Conservation (phyloP, 1,139 yeast species). For the Yamadazyma atmosphaerica region DNA sequence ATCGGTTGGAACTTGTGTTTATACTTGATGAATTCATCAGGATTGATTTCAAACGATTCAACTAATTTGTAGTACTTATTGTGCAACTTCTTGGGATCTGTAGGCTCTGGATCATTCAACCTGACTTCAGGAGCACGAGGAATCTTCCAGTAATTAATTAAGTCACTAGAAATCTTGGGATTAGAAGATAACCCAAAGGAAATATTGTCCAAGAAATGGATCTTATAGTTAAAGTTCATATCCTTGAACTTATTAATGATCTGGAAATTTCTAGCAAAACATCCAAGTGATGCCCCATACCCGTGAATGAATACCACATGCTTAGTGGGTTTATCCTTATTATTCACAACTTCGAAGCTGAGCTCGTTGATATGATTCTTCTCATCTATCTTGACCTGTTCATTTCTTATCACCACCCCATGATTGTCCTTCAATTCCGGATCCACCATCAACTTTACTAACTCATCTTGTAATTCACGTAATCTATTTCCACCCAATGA, state of each 20-base stretch:
- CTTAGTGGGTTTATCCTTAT: slow-evolving; percentile 21
- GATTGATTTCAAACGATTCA: slow-evolving; percentile 33
- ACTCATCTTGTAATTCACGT: slow-evolving; percentile 32
- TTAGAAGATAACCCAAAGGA: slow-evolving; percentile 83
- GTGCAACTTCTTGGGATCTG: slow-evolving; percentile 30
- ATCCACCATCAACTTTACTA: slow-evolving; percentile 40
- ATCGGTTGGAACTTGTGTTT: slow-evolving; percentile 42
- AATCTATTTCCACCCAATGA: slow-evolving; percentile 31
- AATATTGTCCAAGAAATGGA: slow-evolving; percentile 80
- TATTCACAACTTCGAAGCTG: slow-evolving; percentile 29
- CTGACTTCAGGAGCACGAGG: slow-evolving; percentile 30
- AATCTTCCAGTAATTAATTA: slow-evolving; percentile 21
- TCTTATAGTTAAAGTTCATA: slow-evolving; percentile 42
- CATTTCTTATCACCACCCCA: slow-evolving; percentile 21
- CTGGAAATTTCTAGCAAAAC: slow-evolving; percentile 77
- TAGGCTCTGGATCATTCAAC: slow-evolving; percentile 31
- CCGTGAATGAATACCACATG: slow-evolving; percentile 82
- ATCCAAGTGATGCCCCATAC: slow-evolving; percentile 86
- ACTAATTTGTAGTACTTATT: slow-evolving; percentile 45
- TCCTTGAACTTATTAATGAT: slow-evolving; percentile 39
- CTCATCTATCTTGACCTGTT: slow-evolving; percentile 26
- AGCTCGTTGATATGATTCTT: slow-evolving; percentile 40
- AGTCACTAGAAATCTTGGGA: slow-evolving; percentile 39
- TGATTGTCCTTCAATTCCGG: slow-evolving; percentile 20
- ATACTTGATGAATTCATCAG: slow-evolving; percentile 27